phyloP scores from a whole-genome alignment of 1,284 basidiomycete species.

The Moniliophthora roreri region DNA sequence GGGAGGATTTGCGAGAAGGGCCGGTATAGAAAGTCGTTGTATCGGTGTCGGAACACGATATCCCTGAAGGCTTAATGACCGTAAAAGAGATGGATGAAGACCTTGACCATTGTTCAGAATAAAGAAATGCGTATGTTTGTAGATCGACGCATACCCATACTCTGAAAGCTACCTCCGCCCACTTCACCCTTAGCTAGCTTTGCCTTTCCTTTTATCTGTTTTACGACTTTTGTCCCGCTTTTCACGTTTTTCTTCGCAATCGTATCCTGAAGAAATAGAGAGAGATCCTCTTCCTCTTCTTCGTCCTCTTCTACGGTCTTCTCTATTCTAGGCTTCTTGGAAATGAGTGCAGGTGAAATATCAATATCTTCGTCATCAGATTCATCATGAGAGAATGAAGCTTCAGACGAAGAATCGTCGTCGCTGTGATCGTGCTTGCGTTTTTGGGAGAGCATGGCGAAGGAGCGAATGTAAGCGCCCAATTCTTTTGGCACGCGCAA shows the following conservation, averaged over 20 bases:
- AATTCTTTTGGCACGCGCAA: not conserved
- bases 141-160: constrained; percentile 65
- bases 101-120: constrained; percentile 42
- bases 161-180: constrained; percentile 84
- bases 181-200: constrained; percentile 70
- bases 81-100: constrained; percentile 80
- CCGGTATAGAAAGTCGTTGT: constrained; percentile 88
- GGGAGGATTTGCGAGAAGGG: constrained; percentile 82
- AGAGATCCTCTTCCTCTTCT: constrained; percentile 56
- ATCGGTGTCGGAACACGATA: constrained; percentile 97
- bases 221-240: constrained; percentile 66
- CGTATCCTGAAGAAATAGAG: constrained; percentile 60
- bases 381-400: constrained; percentile 19
- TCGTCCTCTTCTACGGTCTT: constrained; percentile 24
- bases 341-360: constrained; percentile 41
- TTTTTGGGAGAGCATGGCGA: constrained; percentile 1
- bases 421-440: not conserved
- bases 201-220: constrained; percentile 66
- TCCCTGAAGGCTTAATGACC: constrained; percentile 89
- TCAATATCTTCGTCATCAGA: constrained; percentile 7
- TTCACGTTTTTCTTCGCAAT: constrained; percentile 70
- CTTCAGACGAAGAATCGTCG: not conserved
- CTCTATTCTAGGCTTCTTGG: constrained; percentile 29
- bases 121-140: constrained; percentile 1
- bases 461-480: not conserved